Evolutionary conservation across 164 flowering plant species (phyloP).

Genomic region (Stephania yunnanensis): DNA sequence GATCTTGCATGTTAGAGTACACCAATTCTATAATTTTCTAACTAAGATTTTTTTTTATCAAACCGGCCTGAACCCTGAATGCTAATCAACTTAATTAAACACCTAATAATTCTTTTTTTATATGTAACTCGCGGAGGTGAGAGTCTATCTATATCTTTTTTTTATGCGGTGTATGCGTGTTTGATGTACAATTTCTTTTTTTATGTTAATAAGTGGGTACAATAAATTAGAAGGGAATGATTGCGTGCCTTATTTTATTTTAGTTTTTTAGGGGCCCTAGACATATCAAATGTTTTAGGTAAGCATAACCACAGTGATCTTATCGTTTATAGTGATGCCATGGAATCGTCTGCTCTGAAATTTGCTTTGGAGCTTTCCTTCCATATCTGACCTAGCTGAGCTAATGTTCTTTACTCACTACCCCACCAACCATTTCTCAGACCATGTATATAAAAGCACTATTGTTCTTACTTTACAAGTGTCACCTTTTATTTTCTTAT

Average conservation of each 20-base stretch:
- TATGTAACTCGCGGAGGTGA: too few relatives aligned
- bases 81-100: too few relatives aligned
- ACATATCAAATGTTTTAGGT: not conserved
- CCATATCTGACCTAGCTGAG: not conserved
- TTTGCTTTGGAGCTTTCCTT: not conserved
- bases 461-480: too few relatives aligned
- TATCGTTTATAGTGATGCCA: not conserved
- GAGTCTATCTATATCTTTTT: too few relatives aligned
- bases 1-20: not conserved
- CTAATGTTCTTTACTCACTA: not conserved
- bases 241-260: not conserved
- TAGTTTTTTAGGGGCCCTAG: not conserved
- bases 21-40: not conserved
- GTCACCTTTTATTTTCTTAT: too few relatives aligned
- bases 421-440: not conserved
- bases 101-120: too few relatives aligned
- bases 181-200: not conserved
- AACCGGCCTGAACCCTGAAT: too few relatives aligned
- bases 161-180: not conserved
- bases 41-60: too few relatives aligned
- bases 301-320: not conserved
- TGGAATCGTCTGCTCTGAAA: too few relatives aligned
- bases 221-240: not conserved
- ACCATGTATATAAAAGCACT: not conserved
- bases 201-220: too few relatives aligned